These are phyloP conservation scores for Chlorella sp. DNA, from an alignment of 139 green algal species.

Conservation along the genomic window DNA sequence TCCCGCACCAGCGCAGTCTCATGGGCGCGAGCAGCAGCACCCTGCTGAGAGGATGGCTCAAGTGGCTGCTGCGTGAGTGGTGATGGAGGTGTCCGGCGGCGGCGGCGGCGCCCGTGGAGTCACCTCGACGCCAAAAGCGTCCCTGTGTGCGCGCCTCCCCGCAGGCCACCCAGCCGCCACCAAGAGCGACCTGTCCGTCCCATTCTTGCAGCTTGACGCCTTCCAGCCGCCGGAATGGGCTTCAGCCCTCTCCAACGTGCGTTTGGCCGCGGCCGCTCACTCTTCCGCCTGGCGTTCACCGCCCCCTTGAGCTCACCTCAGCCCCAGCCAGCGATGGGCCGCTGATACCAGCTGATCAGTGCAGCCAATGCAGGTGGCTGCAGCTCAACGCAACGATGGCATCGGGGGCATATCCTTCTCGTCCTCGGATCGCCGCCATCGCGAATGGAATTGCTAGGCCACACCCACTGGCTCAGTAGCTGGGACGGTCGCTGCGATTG, in stretches of 20 bases:
- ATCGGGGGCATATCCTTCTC: not conserved
- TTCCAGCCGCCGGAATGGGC: not conserved
- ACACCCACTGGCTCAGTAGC: not conserved
- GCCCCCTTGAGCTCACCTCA: not conserved
- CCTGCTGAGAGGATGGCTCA: not conserved
- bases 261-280: no score
- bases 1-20: no score
- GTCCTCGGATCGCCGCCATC: not conserved
- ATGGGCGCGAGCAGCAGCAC: not conserved
- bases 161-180: not conserved
- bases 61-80: not conserved
- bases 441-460: not conserved
- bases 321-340: no score
- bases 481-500: not conserved
- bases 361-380: not conserved
- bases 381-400: no score
- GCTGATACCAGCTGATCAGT: no score
- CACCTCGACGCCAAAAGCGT: not conserved
- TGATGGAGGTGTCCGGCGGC: not conserved
- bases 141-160: not conserved
- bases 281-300: not conserved
- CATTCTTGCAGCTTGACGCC: not conserved
- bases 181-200: not conserved
- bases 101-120: no score
- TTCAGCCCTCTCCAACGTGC: no score